A percentile compares a stretch with the other conserved stretches of the same genome.
Evolutionary conservation across 1,284 basidiomycete genomes (phyloP).

Genomic region (Inonotus hispidus): DNA sequence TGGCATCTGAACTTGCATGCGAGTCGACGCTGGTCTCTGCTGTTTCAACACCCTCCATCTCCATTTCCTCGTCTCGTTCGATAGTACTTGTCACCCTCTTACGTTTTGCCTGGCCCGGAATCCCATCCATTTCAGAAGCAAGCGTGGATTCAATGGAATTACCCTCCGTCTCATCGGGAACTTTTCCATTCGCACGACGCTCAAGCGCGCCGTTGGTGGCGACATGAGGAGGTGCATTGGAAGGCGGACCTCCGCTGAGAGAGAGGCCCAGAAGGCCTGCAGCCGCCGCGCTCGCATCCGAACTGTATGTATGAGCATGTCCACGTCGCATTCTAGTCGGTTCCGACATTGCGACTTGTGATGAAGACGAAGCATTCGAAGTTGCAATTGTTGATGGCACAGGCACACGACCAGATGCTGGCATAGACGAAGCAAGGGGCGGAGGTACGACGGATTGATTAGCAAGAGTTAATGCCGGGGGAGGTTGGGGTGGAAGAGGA

Average conservation of each 20-base stretch:
- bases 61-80: background rate
- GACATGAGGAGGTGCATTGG: background rate
- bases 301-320: background rate
- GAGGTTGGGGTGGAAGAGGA: background rate
- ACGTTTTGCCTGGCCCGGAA: background rate
- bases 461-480: background rate
- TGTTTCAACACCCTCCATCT: background rate
- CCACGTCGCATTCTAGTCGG: background rate
- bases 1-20: background rate
- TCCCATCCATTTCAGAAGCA: background rate
- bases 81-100: background rate
- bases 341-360: background rate
- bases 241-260: background rate
- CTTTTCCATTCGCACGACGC: background rate
- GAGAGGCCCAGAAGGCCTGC: constrained; percentile 3
- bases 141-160: background rate
- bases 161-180: background rate
- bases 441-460: background rate
- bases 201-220: background rate
- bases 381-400: background rate
- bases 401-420: background rate
- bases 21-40: constrained; percentile 9
- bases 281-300: constrained; percentile 1
- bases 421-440: background rate
- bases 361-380: background rate